Evolutionary conservation across 1,284 basidiomycete species (phyloP), one percentile per base, ranked within the genome.

Genomic region (Apiotrichum veenhuisii): DNA sequence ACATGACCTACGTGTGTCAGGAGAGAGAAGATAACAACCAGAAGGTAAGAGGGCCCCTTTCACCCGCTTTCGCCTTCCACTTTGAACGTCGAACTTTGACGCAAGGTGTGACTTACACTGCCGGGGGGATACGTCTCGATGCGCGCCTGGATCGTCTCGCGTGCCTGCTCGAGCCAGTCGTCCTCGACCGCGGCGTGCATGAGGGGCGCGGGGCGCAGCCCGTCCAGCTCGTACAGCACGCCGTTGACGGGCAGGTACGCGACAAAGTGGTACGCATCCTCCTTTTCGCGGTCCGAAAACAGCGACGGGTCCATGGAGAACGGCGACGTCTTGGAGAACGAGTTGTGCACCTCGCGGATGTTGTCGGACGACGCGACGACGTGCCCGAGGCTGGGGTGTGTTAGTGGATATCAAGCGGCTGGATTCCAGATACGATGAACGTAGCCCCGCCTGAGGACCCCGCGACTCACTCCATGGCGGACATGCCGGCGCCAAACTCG

Each of bases 181-280:
- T 85, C 85, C 27, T 83, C 79, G 36, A 81, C 71, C 9, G 66
- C 61, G 4, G 88, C 89, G 73, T 97, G 93, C 58, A 81, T 83
- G n/a, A 95, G 82, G 5, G 92, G 87, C 61, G 81, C 78, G 48
- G 81, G 77, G 69, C 91, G 89, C 62, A 97, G 77, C 4, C 92
- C 92, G 72, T 96, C 93, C 34, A 97, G 81, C 77, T 97, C 93
- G 75, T 92, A 95, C 48, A 97, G 78, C 33, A 83, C 81, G 15
- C 89, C 92, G 72, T 85, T 82, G 46, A 86, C 80, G 4, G 93
- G 93, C 47, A 93, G 77, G 74, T 95, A 97, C 7, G 92, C 86
- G 44, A 95, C 86, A 69, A 95, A 95, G 69, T 96, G 92, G 76
- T 93, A 97, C 14, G 91, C 91, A 66, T 95, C 92, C 69, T 92